A percentile compares a stretch with the other conserved stretches of the same genome.
Conservation (phyloP, 2,329 filamentous ascomycete genomes). For the Verticillium zaregamsianum region DNA sequence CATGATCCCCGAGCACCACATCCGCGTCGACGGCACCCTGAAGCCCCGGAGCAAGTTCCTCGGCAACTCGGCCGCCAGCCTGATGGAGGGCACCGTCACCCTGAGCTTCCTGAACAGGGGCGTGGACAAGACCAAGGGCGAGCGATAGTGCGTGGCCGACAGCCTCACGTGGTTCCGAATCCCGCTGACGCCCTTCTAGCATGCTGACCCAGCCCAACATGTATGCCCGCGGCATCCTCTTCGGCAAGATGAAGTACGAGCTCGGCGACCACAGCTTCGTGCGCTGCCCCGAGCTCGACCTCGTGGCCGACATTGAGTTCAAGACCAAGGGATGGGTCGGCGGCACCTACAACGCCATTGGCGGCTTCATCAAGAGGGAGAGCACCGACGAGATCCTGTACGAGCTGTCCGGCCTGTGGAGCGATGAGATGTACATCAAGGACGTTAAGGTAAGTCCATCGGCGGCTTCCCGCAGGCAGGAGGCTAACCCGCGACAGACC, state of each 20-base stretch:
- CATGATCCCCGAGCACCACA: conserved; percentile 89
- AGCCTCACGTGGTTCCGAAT: background rate
- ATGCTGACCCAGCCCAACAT: conserved; percentile 97
- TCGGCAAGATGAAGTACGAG: conserved; percentile 99
- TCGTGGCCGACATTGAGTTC: conserved; percentile 92
- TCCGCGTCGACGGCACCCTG: conserved; percentile 90
- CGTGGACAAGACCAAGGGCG: conserved; percentile 58
- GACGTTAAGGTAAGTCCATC: conserved; percentile 63
- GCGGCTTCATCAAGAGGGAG: conserved; percentile 84
- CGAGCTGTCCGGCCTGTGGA: conserved; percentile 91
- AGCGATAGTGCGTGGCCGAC: conserved; percentile 73
- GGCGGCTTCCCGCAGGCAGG: background rate
- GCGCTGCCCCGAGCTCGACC: conserved; percentile 79
- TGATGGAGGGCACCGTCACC: conserved; percentile 96
- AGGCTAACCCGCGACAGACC: conserved; percentile 52
- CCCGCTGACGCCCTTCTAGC: conserved; percentile 39
- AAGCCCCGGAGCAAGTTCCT: conserved; percentile 94
- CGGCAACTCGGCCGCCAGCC: conserved; percentile 92
- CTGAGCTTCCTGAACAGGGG: conserved; percentile 78
- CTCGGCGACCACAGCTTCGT: conserved; percentile 94
- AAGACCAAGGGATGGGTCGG: conserved; percentile 98
- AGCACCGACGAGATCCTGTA: conserved; percentile 83
- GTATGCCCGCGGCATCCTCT: conserved; percentile 94
- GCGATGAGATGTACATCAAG: conserved; percentile 90
- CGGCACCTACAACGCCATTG: conserved; percentile 94